A percentile compares a stretch with the other conserved stretches of the same genome.
phyloP scores from a whole-genome alignment of 495 filamentous ascomycete species.

The Mycothermus thermophilus region DNA sequence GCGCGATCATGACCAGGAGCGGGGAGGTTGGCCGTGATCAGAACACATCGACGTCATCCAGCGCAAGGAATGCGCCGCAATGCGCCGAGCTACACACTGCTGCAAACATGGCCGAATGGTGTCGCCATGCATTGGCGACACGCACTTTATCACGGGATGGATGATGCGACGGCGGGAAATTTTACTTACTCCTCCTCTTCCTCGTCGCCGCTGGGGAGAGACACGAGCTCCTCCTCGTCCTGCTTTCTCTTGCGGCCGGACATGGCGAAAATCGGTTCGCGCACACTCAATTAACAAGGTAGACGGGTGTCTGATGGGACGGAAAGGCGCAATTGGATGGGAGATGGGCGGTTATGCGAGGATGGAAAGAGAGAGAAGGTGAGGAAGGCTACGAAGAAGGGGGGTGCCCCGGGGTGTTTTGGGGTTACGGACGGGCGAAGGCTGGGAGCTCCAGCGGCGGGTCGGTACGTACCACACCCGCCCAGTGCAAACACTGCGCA shows the following conservation, averaged over 20 bases:
- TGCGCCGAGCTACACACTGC: too few species aligned
- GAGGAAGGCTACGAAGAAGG: constrained; percentile 21
- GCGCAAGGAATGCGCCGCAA: constrained; percentile 11
- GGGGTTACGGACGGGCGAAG: constrained; percentile 24
- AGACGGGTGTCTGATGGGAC: constrained; percentile 4
- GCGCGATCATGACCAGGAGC: too few species aligned
- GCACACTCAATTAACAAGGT: constrained; percentile 13
- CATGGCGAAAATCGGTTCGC: constrained; percentile 21
- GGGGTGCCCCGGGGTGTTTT: constrained; percentile 10
- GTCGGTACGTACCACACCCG: constrained; percentile 20
- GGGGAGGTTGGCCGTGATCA: too few species aligned
- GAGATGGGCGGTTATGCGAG: constrained; percentile 10
- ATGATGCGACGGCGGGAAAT: constrained; percentile 6
- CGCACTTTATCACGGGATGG: constrained; percentile 2
- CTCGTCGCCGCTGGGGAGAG: constrained; percentile 36
- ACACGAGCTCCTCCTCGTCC: constrained; percentile 40
- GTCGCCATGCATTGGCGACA: constrained; percentile 13
- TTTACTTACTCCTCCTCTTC: constrained; percentile 40
- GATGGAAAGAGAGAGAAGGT: constrained; percentile 11
- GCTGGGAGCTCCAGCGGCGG: constrained; percentile 17
- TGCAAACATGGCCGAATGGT: too few species aligned
- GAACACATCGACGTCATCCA: background rate
- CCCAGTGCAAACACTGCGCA: background rate
- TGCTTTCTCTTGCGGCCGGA: constrained; percentile 35
- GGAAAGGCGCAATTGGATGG: constrained; percentile 8